Conservation (phyloP, 1,284 basidiomycete species). For the Omphalotus olearius region DNA sequence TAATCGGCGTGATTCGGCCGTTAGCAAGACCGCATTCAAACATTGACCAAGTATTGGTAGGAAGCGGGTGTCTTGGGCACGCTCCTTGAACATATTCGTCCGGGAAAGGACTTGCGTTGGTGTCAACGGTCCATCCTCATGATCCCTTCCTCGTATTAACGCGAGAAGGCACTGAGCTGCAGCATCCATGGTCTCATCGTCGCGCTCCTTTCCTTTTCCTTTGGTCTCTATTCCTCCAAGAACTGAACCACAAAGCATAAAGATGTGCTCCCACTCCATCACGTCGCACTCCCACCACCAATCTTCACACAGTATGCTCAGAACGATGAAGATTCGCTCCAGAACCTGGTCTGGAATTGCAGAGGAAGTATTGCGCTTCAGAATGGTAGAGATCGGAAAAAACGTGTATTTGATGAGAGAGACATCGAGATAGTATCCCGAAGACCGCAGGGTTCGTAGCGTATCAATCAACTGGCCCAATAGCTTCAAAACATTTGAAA, state of each 20-base stretch:
- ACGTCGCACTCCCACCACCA: conserved; percentile 78
- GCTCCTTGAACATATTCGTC: conserved; percentile 39
- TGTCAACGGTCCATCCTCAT: conserved; percentile 21
- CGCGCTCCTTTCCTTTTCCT: conserved; percentile 55
- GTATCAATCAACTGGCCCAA: conserved; percentile 48
- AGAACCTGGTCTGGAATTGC: conserved; percentile 77
- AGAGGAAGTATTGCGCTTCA: conserved; percentile 65
- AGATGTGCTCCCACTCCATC: conserved; percentile 77
- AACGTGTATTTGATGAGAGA: conserved; percentile 82
- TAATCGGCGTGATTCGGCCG: conserved; percentile 50
- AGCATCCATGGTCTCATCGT: conserved; percentile 75
- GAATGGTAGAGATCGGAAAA: conserved; percentile 79
- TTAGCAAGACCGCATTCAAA: conserved; percentile 63
- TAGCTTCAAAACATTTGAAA: conserved; percentile 45
- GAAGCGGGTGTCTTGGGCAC: conserved; percentile 47
- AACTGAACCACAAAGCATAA: conserved; percentile 74
- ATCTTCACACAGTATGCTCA: conserved; percentile 57
- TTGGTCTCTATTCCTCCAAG: conserved; percentile 58
- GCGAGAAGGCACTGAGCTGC: conserved; percentile 53
- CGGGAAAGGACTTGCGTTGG: conserved; percentile 29
- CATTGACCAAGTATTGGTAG: conserved; percentile 82
- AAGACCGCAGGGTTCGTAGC: conserved; percentile 40
- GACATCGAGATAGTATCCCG: conserved; percentile 39
- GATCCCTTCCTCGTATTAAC: conserved; percentile 39
- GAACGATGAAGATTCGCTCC: conserved; percentile 65